phyloP scores from a whole-genome alignment of 106 monocot genomes.

The Allium sativum region DNA sequence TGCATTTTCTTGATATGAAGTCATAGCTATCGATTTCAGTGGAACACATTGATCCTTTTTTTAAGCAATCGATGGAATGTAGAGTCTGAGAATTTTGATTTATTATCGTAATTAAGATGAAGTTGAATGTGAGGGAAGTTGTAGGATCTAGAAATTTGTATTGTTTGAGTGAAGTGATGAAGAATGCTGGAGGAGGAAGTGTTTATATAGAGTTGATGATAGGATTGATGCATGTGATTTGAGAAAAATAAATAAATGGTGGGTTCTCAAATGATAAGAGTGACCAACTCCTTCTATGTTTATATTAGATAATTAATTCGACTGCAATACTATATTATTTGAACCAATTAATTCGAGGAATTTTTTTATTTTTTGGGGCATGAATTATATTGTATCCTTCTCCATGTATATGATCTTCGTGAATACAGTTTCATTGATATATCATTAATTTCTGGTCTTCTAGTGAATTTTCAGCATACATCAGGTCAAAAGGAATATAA shows the following conservation, averaged over 20 bases:
- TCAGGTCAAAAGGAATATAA: no score
- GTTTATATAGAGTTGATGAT: background rate
- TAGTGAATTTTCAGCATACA: no score
- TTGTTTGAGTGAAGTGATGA: background rate
- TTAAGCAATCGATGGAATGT: background rate
- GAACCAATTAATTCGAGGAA: background rate
- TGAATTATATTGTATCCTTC: no score
- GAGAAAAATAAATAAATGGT: background rate
- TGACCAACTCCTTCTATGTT: background rate
- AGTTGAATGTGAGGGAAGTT: conserved; percentile 1
- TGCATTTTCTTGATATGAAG: conserved; percentile 18
- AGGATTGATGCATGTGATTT: background rate
- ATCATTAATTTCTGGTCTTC: no score
- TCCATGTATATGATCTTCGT: no score
- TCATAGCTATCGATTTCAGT: background rate
- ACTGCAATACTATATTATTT: background rate
- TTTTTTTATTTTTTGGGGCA: no score
- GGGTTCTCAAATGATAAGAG: background rate
- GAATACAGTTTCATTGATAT: no score
- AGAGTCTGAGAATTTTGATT: no score
- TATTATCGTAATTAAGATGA: background rate
- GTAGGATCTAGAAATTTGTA: background rate
- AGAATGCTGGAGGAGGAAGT: background rate
- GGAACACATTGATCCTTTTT: background rate
- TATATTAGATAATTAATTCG: background rate